phyloP scores from a whole-genome alignment of 1,139 yeast species.

The Yamadazyma jaroonii region DNA sequence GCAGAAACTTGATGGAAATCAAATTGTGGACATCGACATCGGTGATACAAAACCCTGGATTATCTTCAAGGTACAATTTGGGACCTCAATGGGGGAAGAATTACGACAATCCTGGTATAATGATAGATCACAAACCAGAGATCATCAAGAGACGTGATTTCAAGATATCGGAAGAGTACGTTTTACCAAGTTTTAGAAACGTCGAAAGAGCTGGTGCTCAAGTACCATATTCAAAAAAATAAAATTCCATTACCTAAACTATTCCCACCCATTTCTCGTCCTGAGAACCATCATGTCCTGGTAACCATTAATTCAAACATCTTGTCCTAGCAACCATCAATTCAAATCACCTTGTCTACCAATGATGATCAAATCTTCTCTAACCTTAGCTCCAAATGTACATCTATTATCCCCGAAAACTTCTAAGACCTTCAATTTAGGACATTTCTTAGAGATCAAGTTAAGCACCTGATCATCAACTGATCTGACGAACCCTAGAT shows the following conservation, averaged over 20 bases:
- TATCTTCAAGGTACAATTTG: conserved; percentile 22
- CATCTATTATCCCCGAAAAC: conserved; percentile 78
- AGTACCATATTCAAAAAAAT: conserved; percentile 24
- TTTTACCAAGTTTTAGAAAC: conserved; percentile 59
- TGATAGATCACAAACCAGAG: conserved; percentile 51
- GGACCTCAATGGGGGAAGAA: conserved; percentile 28
- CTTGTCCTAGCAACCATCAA: too few relatives aligned
- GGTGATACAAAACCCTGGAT: conserved; percentile 22
- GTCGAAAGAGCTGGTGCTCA: conserved; percentile 55
- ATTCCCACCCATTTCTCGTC: too few relatives aligned
- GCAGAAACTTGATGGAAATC: conserved; percentile 1
- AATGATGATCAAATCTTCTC: conserved; percentile 58
- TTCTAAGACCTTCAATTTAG: conserved; percentile 62
- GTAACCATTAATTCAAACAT: too few relatives aligned
- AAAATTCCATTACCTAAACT: too few relatives aligned
- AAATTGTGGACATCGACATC: conserved; percentile 21
- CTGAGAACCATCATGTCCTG: too few relatives aligned
- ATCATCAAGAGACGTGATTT: conserved; percentile 45
- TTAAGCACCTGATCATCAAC: conserved; percentile 64
- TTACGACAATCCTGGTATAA: conserved; percentile 61
- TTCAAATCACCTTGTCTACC: conserved; percentile 75
- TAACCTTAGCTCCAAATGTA: conserved; percentile 50
- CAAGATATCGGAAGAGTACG: conserved; percentile 20
- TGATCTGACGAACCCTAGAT: conserved; percentile 73
- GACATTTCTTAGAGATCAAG: conserved; percentile 53